Evolutionary conservation across 805 yeast genomes (phyloP), one percentile per base, ranked within the genome.

Genomic region (Blastobotrys attinorum): DNA sequence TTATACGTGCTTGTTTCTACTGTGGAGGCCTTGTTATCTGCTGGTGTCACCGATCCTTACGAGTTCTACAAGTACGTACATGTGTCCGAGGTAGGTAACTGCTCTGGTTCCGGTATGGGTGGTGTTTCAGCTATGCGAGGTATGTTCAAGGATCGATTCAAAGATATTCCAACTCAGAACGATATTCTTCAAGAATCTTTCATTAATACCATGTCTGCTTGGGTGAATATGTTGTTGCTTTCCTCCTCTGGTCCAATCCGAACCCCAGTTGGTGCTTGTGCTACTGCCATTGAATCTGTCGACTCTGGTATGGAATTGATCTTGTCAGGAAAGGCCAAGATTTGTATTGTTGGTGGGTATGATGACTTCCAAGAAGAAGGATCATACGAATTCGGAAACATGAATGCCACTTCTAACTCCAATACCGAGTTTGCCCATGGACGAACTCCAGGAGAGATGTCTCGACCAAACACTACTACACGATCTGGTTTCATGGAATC

Each of bases 101-200:
- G 97, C 76, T 83, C 96, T 39, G 99, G 99, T 73, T 88, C 97
- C 45, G 99, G 99, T 79, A 90, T 92, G 95, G 99, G 99, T 70
- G 99, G 99, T 82, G 94, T 90, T 58, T 65, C 83, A 56, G 98
- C 99, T 42, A 71, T 92, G 62, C 85, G 94, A 66, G 97, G 96
- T 58, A 92, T 92, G 97, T 92, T 88, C 75, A 88, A 77, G 68
- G 96, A 90, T 62, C 81, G 99, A 71, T 92, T 75, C 72, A 71
- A 77, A 56, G 99, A 92, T 65, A 74, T 74, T 67, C 96, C 96
- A 44, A 96, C 89, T 44, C 98, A 94, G 73, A 92, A 86, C 64
- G 99, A 92, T 70, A 83, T 92, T 55, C 74, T 92, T 57, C 98
- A 90, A 71, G 99, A 92, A 70, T 89, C 98, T 47, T 92, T 92